These are phyloP conservation scores for Talaromyces liani DNA, from an alignment of 495 filamentous ascomycete species.

Conservation along the genomic window DNA sequence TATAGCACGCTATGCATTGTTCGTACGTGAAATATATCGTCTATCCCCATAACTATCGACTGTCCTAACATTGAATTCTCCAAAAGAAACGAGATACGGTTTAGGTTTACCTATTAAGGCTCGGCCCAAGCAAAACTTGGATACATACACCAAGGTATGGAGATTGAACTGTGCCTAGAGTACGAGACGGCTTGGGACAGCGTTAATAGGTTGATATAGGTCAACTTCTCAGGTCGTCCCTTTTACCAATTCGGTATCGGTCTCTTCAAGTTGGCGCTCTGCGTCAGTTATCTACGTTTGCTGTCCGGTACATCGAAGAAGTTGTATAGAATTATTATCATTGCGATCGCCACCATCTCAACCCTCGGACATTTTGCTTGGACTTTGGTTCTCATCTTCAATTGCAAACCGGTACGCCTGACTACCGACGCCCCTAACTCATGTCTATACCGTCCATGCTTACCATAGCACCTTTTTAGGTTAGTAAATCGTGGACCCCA, in stretches of 20 bases:
- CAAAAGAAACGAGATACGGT: slow-evolving; percentile 43
- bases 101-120: slow-evolving; percentile 36
- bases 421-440: background rate
- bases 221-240: slow-evolving; percentile 51
- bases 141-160: slow-evolving; percentile 32
- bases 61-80: background rate
- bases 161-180: background rate
- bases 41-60: background rate
- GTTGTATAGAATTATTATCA: slow-evolving; percentile 40
- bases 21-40: slow-evolving; percentile 25
- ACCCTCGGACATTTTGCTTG: slow-evolving; percentile 43
- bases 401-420: slow-evolving; percentile 40
- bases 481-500: slow-evolving; percentile 41
- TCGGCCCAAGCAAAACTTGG: slow-evolving; percentile 31
- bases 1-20: slow-evolving; percentile 43
- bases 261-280: slow-evolving; percentile 53
- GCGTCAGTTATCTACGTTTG: slow-evolving; percentile 48
- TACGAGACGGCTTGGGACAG: background rate
- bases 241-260: slow-evolving; percentile 53
- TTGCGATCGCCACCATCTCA: slow-evolving; percentile 33
- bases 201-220: slow-evolving; percentile 7
- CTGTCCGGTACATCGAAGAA: slow-evolving; percentile 39
- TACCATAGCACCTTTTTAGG: slow-evolving; percentile 15
- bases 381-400: slow-evolving; percentile 42
- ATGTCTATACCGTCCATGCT: background rate